Base-by-base conservation (phyloP, 2,329 filamentous ascomycete species). In the Beauveria scarabaeidicola region DNA sequence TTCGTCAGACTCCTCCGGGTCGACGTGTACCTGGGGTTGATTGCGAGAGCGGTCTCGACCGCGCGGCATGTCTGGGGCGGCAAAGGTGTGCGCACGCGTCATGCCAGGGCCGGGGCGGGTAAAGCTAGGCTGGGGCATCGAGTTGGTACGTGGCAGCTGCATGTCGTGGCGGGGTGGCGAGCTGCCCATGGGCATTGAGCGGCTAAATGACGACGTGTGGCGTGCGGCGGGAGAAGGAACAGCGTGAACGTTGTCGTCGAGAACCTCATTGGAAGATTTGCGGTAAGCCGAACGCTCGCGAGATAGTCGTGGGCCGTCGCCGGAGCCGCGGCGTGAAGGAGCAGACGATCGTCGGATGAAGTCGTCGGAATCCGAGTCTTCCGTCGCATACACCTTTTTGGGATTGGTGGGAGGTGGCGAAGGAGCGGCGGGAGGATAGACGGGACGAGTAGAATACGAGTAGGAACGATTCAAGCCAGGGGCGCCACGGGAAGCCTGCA, bases 31-130 rank as follows among this genome's bases (percentile, higher is more conserved):
- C 61, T 77, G 74, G 6, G 74, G 32, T 8, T 75, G 70, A 64
- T 70, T 64, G 48, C 70, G 71, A 11, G 72, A 74, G 17, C 74
- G 73, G 32, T 66, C 66, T 27, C 74, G 74, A 8, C 74, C 74
- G 5, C 73, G 73, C 6, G 66, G 62, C 10, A 70, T 67, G 1
- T 62, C 32, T 2, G 61, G 23, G 2, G 70, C 69, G 5, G 64
- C 62, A 48, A 68, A 76, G 0, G 74, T 76, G 52, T 74, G 64
- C 2, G 74, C 61, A 43, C 74, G 67, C 10, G 65, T 43, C 3
- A 73, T 64, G 5, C 59, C 62, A 3, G 72, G 71, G 1, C 67
- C 62, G 9, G 69, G 66, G 13, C 72, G 70, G 29, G 61, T 17
- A 56, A 69, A 70, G 2, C 36, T 64, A 5, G 59, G 40, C 3